Conservation (phyloP, 2,329 filamentous ascomycete species). For the Aspergillus fumigatiaffinis region DNA sequence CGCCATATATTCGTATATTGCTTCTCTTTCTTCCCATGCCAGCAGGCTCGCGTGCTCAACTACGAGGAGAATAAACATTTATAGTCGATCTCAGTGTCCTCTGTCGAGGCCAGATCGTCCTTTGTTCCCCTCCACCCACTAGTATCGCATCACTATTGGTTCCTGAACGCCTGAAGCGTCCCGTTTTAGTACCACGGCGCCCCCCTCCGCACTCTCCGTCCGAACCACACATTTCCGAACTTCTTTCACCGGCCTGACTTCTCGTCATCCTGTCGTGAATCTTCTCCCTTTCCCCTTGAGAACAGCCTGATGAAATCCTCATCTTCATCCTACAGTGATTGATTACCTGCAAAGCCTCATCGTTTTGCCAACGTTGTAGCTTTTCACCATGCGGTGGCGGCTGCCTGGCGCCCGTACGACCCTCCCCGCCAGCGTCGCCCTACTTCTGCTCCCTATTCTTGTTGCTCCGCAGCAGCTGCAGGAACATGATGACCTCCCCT, state of each 20-base stretch:
- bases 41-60: neutral
- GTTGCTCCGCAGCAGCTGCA: slow-evolving; percentile 63
- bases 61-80: neutral
- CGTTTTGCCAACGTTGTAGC: slow-evolving; percentile 30
- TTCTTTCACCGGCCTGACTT: neutral
- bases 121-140: neutral
- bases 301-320: neutral
- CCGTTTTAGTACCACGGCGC: neutral
- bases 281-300: neutral
- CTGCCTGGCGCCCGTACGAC: slow-evolving; percentile 56
- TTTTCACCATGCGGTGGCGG: slow-evolving; percentile 59
- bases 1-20: neutral
- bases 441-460: slow-evolving; percentile 57
- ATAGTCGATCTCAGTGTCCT: neutral
- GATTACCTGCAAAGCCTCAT: neutral
- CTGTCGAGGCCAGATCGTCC: neutral
- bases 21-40: slow-evolving; percentile 18
- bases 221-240: neutral
- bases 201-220: slow-evolving; percentile 1
- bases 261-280: neutral
- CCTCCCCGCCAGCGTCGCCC: slow-evolving; percentile 54
- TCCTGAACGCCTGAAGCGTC: neutral
- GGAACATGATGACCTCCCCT: slow-evolving; percentile 27
- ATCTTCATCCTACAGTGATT: slow-evolving; percentile 7
- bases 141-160: neutral